Evolutionary conservation across 352 stramenopile species (phyloP), one percentile per base, ranked within the genome.

Genomic region (Phytopythium mirpurense): DNA sequence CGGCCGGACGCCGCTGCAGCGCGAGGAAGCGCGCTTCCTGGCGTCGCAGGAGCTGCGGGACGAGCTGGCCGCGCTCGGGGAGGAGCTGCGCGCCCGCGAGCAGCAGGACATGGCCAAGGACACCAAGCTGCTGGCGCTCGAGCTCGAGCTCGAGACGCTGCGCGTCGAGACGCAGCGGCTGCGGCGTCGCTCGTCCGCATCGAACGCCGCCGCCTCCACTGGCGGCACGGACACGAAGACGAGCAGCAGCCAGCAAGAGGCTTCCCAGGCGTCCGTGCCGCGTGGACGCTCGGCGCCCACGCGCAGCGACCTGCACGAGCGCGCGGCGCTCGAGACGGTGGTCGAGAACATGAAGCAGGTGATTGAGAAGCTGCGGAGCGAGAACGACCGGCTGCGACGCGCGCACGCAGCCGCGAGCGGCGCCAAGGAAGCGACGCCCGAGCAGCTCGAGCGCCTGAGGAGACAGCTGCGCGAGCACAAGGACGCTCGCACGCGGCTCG

Each of bases 291-390:
- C 45, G 19, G 23, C 19, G 21, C 3, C 23, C 18, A 9, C 29
- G 23, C 41, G 41, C 4, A 64, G 50, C 57, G 57, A 53, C n/a
- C 38, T 53, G 10, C 52, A 67, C 34, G 78, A 91, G 43, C 65
- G 74, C 5, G 52, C 70, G 16, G 77, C 87, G 57, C 68, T 94
- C 1, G 78, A 94, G 51, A 67, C 84, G 43, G 76, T 93, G 51
- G 81, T 90, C 32, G 73, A 75, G 26, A 89, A 84, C 41, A 90
- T 92, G 79, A 93, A 90, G 54, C 77, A 74, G 37, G 78, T 89
- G 31, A 92, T 90, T 29, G 78, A 90, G 34, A 88, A 86, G 54
- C 65, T 92, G 2, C 83, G 80, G 8, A 45, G 53, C 3, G 83
- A 94, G 47, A 94, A 92, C 34, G 79, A 86, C 16, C 73, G 72